These are phyloP conservation scores for Pleurotus citrinopileatus DNA, from an alignment of 768 basidiomycete species.

Conservation along the genomic window DNA sequence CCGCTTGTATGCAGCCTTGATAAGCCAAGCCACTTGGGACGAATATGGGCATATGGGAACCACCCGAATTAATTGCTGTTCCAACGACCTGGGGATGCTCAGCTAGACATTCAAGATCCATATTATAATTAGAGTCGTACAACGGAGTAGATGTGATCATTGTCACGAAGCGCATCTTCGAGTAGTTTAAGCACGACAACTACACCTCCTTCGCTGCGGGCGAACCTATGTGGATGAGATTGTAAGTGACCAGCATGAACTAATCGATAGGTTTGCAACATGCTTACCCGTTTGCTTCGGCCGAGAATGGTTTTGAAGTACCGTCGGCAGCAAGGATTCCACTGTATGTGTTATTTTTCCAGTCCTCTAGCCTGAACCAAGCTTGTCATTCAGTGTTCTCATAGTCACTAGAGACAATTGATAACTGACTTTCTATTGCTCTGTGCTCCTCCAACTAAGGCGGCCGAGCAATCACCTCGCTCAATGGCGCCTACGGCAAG, in stretches of 20 bases:
- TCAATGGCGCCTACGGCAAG: conserved; percentile 42
- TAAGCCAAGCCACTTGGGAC: background rate
- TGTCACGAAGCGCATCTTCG: conserved; percentile 32
- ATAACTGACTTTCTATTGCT: conserved; percentile 33
- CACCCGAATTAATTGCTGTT: conserved; percentile 34
- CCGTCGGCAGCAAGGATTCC: conserved; percentile 36
- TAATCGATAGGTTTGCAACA: background rate
- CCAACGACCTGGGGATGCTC: conserved; percentile 31
- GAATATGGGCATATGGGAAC: conserved; percentile 15
- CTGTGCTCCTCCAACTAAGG: conserved; percentile 45
- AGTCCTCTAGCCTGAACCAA: conserved; percentile 29
- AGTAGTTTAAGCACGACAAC: conserved; percentile 39
- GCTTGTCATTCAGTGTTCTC: background rate
- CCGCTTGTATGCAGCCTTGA: conserved; percentile 26
- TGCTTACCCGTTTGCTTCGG: conserved; percentile 37
- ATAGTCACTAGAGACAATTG: background rate
- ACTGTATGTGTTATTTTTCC: conserved; percentile 32
- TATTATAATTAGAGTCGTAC: conserved; percentile 18
- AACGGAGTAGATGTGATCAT: conserved; percentile 38
- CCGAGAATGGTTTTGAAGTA: conserved; percentile 44
- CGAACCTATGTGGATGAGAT: conserved; percentile 21
- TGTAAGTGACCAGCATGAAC: background rate
- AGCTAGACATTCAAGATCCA: background rate
- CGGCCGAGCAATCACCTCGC: conserved; percentile 43
- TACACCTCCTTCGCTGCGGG: conserved; percentile 34